phyloP scores from a whole-genome alignment of 73 alveolate species.

The Tetrahymena elliotti region DNA sequence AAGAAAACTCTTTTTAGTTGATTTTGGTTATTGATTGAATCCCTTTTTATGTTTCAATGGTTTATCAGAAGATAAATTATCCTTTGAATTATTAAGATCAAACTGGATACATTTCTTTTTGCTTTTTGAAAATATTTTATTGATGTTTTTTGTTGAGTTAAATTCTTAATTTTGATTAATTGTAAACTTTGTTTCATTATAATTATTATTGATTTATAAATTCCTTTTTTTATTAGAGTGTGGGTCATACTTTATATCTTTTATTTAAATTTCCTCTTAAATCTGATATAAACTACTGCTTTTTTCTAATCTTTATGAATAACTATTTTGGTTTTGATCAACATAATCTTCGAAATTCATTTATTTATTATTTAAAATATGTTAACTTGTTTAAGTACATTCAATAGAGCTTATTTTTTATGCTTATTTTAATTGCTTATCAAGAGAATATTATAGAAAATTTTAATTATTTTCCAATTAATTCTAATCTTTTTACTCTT shows the following conservation, averaged over 20 bases:
- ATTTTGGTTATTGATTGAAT: neutral
- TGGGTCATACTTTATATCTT: no score
- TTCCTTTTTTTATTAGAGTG: no score
- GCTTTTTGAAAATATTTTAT: no score
- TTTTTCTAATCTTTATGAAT: neutral
- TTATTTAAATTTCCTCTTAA: neutral
- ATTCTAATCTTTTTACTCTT: no score
- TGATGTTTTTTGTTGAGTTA: no score
- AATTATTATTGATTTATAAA: no score
- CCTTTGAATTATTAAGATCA: neutral
- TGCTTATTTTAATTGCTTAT: no score
- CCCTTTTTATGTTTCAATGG: no score
- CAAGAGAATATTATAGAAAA: neutral
- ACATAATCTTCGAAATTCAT: neutral
- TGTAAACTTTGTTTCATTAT: no score
- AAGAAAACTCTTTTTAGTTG: neutral
- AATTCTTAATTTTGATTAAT: no score
- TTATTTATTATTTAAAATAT: no score
- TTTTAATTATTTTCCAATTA: neutral
- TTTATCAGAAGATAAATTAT: neutral
- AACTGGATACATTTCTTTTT: no score
- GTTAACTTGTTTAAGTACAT: neutral
- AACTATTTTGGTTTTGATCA: neutral
- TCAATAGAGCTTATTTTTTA: neutral
- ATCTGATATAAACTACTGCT: neutral